phyloP scores from a whole-genome alignment of 1,139 yeast genomes.

The Yamadazyma friedrichii region DNA sequence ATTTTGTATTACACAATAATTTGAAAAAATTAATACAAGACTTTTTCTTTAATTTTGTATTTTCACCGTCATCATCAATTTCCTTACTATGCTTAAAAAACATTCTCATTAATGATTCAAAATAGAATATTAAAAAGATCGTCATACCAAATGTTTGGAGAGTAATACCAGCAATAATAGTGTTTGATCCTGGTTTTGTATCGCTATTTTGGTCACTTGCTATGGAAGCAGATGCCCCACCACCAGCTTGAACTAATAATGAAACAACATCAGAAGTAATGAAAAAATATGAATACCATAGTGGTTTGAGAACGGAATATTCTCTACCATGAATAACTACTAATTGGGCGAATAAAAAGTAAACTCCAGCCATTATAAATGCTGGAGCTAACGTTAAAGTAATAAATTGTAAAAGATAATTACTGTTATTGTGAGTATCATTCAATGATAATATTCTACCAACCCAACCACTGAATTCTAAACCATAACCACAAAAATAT shows the following conservation, averaged over 20 bases:
- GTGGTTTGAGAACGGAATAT: slow-evolving; percentile 65
- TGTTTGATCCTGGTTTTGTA: slow-evolving; percentile 59
- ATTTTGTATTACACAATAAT: slow-evolving; percentile 27
- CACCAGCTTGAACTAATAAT: slow-evolving; percentile 74
- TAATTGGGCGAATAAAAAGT: slow-evolving; percentile 71
- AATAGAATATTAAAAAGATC: slow-evolving; percentile 57
- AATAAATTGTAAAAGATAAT: slow-evolving; percentile 64
- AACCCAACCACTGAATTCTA: slow-evolving; percentile 61
- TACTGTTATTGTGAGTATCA: slow-evolving; percentile 37
- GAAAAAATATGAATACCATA: slow-evolving; percentile 71
- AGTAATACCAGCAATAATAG: slow-evolving; percentile 81
- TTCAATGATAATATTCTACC: slow-evolving; percentile 55
- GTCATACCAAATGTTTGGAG: slow-evolving; percentile 77
- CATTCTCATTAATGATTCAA: slow-evolving; percentile 49
- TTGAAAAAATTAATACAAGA: slow-evolving; percentile 27
- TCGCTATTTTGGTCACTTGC: slow-evolving; percentile 37
- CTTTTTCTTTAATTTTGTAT: slow-evolving; percentile 19
- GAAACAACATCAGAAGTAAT: slow-evolving; percentile 68
- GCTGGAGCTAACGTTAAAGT: slow-evolving; percentile 83
- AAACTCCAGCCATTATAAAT: slow-evolving; percentile 85
- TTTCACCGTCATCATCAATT: slow-evolving; percentile 16
- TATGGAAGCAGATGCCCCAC: slow-evolving; percentile 70
- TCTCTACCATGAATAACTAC: slow-evolving; percentile 67
- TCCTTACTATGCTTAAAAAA: slow-evolving; percentile 31
- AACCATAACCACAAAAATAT: slow-evolving; percentile 29